These are phyloP conservation scores for Leishmania mexicana DNA, from an alignment of 208 protist species.

Conservation along the genomic window DNA sequence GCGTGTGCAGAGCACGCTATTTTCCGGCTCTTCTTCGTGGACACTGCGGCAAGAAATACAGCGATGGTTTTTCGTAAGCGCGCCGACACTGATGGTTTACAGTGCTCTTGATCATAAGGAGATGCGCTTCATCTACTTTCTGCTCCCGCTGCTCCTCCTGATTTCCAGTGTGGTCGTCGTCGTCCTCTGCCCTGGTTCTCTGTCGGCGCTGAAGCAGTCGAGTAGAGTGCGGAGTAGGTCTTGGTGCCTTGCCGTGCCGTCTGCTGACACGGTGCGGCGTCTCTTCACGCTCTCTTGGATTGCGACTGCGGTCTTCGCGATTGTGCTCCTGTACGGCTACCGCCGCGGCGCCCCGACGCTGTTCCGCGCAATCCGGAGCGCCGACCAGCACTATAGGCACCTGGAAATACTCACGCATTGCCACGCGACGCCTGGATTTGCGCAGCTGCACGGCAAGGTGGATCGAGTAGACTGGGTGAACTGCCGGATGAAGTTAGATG, in stretches of 20 bases:
- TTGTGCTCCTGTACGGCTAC: constrained; percentile 48
- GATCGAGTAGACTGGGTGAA: constrained; percentile 47
- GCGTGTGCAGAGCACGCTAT: not conserved
- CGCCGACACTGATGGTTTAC: constrained; percentile 48
- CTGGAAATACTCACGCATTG: constrained; percentile 73
- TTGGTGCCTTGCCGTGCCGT: constrained; percentile 1
- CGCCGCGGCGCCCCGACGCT: constrained; percentile 48
- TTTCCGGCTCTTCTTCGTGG: not conserved
- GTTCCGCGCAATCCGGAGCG: constrained; percentile 45
- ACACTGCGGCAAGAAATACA: constrained; percentile 20
- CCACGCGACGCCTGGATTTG: constrained; percentile 74
- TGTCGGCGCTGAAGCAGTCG: not conserved
- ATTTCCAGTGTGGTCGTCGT: constrained; percentile 50
- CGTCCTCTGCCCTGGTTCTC: constrained; percentile 13
- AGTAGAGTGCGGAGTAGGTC: not conserved
- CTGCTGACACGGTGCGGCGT: not conserved
- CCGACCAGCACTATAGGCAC: constrained; percentile 30
- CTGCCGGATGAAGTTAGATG: constrained; percentile 57
- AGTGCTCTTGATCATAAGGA: constrained; percentile 94
- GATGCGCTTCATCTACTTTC: constrained; percentile 86
- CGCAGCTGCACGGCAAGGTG: constrained; percentile 75
- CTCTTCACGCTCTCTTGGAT: constrained; percentile 26
- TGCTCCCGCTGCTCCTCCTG: constrained; percentile 57
- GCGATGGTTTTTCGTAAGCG: constrained; percentile 15
- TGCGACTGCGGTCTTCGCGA: constrained; percentile 43